Conservation (phyloP, 331 rosid species). For the Pyracantha coccinea region DNA sequence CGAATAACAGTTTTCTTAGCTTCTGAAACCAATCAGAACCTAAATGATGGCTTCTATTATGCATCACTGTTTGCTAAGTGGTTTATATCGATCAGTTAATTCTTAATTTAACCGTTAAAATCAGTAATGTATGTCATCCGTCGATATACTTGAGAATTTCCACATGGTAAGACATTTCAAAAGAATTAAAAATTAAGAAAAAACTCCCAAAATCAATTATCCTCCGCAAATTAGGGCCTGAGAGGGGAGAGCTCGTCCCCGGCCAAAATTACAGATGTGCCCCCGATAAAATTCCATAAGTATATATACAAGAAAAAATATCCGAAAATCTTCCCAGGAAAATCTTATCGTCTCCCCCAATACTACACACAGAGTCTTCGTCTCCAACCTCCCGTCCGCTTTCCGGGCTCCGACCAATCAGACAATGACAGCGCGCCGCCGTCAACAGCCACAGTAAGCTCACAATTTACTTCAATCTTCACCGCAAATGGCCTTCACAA, state of each 20-base stretch:
- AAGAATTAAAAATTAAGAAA: too few relatives aligned
- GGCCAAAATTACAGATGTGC: neutral
- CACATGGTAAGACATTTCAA: too few relatives aligned
- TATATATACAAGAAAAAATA: neutral
- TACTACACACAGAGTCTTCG: neutral
- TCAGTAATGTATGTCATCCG: too few relatives aligned
- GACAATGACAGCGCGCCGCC: conserved; percentile 8
- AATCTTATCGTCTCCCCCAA: conserved; percentile 33
- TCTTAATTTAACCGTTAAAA: too few relatives aligned
- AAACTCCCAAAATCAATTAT: too few relatives aligned
- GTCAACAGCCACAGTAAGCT: neutral
- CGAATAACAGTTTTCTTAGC: too few relatives aligned
- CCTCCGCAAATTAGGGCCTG: too few relatives aligned
- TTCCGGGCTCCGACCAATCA: conserved; percentile 9
- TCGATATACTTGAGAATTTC: too few relatives aligned
- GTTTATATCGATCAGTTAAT: too few relatives aligned
- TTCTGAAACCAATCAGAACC: too few relatives aligned
- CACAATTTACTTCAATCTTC: neutral
- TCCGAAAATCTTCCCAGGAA: neutral
- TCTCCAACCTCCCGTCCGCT: conserved; percentile 11
- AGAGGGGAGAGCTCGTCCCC: neutral
- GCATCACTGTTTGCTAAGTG: too few relatives aligned
- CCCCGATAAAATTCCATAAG: neutral
- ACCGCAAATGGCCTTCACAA: conserved; percentile 39
- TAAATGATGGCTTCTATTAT: neutral